Percentiles rank a stretch among this genome's conserved stretches.
phyloP scores from a whole-genome alignment of 345 rosid genomes.

The Lagerstroemia speciosa region DNA sequence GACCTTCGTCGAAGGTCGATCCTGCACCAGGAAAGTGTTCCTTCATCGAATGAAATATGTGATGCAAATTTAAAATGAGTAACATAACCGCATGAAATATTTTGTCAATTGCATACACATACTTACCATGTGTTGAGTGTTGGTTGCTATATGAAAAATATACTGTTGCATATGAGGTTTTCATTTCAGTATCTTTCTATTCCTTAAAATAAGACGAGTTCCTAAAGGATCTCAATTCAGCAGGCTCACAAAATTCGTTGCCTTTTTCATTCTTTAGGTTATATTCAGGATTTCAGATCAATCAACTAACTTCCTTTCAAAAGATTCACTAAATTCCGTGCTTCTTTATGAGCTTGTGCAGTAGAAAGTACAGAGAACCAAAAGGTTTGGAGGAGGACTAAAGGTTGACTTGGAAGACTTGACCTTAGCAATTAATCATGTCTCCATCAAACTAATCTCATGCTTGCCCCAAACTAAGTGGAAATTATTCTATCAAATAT shows the following conservation, averaged over 20 bases:
- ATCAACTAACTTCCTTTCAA: background rate
- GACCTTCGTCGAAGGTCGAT: slow-evolving; percentile 20
- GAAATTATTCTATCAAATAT: background rate
- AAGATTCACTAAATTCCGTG: background rate
- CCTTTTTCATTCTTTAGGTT: background rate
- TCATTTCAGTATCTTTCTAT: background rate
- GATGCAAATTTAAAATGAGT: background rate
- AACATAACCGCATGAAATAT: too few species aligned
- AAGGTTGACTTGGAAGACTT: background rate
- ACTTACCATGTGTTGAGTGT: too few species aligned
- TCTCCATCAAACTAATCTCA: background rate
- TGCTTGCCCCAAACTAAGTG: background rate
- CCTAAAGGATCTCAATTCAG: background rate
- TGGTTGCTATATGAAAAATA: background rate
- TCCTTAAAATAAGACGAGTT: background rate
- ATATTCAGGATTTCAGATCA: background rate
- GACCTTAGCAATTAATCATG: background rate
- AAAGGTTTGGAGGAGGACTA: background rate
- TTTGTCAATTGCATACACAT: background rate
- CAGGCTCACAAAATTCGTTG: background rate
- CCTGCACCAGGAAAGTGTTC: slow-evolving; percentile 9
- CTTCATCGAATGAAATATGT: background rate
- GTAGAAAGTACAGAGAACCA: background rate
- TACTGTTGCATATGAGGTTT: background rate
- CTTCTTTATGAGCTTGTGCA: too few species aligned